Percentiles rank a stretch among this genome's conserved stretches.
These are phyloP conservation scores for Brassica carinata DNA, from an alignment of 345 rosid genomes.

Conservation along the genomic window DNA sequence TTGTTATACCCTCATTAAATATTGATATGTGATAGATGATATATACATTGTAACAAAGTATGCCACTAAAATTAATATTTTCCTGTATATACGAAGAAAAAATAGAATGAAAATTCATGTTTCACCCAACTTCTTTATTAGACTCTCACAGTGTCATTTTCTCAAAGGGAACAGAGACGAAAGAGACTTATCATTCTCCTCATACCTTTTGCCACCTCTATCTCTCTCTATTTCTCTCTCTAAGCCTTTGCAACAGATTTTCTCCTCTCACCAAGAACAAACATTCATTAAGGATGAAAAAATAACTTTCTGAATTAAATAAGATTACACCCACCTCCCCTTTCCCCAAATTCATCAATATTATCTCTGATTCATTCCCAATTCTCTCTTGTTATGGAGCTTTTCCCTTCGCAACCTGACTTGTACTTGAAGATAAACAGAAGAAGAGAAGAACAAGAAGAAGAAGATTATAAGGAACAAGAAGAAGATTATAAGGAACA, in stretches of 20 bases:
- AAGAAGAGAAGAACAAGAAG: slow-evolving; percentile 26
- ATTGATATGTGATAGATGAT: slow-evolving; percentile 40
- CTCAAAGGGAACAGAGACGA: slow-evolving; percentile 45
- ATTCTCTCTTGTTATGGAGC: slow-evolving; percentile 33
- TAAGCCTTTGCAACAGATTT: slow-evolving; percentile 36
- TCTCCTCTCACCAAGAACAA: slow-evolving; percentile 35
- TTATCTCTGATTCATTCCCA: slow-evolving; percentile 11
- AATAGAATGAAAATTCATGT: slow-evolving; percentile 38
- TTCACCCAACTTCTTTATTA: slow-evolving; percentile 45
- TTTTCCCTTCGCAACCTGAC: slow-evolving; percentile 42
- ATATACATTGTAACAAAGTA: slow-evolving; percentile 42
- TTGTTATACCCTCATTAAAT: slow-evolving; percentile 42
- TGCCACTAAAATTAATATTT: slow-evolving; percentile 9
- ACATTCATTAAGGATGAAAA: slow-evolving; percentile 28
- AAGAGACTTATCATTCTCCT: slow-evolving; percentile 42
- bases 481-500: slow-evolving; percentile 24
- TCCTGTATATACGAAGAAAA: slow-evolving; percentile 12
- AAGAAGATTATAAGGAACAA: slow-evolving; percentile 30
- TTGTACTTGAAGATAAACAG: slow-evolving; percentile 35
- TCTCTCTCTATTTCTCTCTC: slow-evolving; percentile 25
- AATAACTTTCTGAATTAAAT: slow-evolving; percentile 22
- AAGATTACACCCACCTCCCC: background rate
- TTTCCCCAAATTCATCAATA: slow-evolving; percentile 27
- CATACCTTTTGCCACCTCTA: slow-evolving; percentile 37
- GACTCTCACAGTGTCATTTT: slow-evolving; percentile 40